Conservation (phyloP, 1,284 basidiomycete species). For the Rhodotorula glutinis region DNA sequence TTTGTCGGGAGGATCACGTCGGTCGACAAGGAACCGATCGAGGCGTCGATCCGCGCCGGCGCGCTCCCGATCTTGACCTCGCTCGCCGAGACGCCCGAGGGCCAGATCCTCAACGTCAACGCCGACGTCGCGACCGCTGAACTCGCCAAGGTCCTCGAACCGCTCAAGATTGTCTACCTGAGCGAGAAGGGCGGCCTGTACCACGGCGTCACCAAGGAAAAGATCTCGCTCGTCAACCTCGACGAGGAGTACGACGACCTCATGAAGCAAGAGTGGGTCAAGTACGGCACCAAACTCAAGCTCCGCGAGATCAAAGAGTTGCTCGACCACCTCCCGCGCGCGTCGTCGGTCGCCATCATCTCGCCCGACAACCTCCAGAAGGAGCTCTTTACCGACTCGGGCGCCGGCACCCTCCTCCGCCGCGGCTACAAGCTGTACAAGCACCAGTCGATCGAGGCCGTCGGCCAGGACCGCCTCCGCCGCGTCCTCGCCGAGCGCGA, state of each 20-base stretch:
- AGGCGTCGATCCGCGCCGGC: constrained; percentile 88
- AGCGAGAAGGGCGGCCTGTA: constrained; percentile 98
- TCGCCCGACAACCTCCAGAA: constrained; percentile 89
- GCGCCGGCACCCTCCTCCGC: constrained; percentile 95
- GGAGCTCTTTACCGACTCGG: constrained; percentile 97
- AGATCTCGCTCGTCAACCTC: constrained; percentile 92
- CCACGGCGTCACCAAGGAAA: constrained; percentile 94
- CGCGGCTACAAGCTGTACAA: constrained; percentile 97
- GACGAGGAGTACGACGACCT: constrained; percentile 97
- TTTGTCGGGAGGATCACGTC: constrained; percentile 88
- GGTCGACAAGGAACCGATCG: constrained; percentile 89
- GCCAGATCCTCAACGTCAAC: constrained; percentile 94
- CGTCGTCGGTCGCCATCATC: constrained; percentile 98
- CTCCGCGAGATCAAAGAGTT: constrained; percentile 99
- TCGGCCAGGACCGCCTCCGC: constrained; percentile 89
- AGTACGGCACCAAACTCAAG: constrained; percentile 98
- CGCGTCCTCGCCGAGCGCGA: constrained; percentile 92
- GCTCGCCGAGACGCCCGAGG: constrained; percentile 83
- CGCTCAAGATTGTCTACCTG: constrained; percentile 98
- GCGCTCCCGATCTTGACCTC: constrained; percentile 89
- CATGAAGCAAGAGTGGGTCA: constrained; percentile 99
- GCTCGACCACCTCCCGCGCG: constrained; percentile 94
- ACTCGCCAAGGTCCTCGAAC: constrained; percentile 90
- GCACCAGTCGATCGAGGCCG: constrained; percentile 71
- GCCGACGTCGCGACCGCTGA: constrained; percentile 95